phyloP scores from a whole-genome alignment of 768 basidiomycete species.

The Naganishia onofrii region DNA sequence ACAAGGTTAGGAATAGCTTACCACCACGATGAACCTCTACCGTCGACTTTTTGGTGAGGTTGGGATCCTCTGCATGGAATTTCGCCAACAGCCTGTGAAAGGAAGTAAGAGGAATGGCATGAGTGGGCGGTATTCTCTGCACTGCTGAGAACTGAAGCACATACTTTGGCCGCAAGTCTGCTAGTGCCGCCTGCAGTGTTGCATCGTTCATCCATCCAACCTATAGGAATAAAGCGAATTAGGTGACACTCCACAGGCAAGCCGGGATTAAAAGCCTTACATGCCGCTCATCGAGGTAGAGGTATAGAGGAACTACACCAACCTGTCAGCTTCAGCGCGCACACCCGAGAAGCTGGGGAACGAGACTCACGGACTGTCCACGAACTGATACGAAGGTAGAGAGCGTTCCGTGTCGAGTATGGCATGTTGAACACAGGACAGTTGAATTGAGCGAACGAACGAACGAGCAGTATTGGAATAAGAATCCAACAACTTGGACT shows the following conservation, averaged over 20 bases:
- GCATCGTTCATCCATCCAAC: constrained; percentile 81
- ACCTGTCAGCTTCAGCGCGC: background rate
- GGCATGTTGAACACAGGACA: constrained; percentile 55
- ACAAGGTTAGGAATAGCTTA: constrained; percentile 50
- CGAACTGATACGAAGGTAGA: constrained; percentile 63
- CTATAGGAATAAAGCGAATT: constrained; percentile 30
- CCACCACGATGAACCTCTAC: constrained; percentile 84
- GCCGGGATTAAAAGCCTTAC: constrained; percentile 44
- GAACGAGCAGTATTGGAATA: too few species aligned
- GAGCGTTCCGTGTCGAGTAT: constrained; percentile 71
- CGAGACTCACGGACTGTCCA: constrained; percentile 33
- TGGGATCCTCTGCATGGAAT: constrained; percentile 33
- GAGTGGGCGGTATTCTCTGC: constrained; percentile 66
- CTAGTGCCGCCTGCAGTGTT: constrained; percentile 73
- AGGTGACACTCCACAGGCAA: background rate
- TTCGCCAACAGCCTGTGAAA: constrained; percentile 49
- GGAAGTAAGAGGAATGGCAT: constrained; percentile 45
- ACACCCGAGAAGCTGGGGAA: background rate
- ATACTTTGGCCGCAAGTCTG: constrained; percentile 71
- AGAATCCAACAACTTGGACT: too few species aligned
- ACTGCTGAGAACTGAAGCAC: constrained; percentile 35
- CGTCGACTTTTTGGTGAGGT: constrained; percentile 61
- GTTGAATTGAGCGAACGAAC: too few species aligned
- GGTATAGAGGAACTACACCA: constrained; percentile 65
- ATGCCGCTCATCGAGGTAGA: constrained; percentile 86